Percentiles rank a stretch among this genome's conserved stretches.
Evolutionary conservation across 176 grass and related monocot species (phyloP).

Genomic region (Paspalum notatum): DNA sequence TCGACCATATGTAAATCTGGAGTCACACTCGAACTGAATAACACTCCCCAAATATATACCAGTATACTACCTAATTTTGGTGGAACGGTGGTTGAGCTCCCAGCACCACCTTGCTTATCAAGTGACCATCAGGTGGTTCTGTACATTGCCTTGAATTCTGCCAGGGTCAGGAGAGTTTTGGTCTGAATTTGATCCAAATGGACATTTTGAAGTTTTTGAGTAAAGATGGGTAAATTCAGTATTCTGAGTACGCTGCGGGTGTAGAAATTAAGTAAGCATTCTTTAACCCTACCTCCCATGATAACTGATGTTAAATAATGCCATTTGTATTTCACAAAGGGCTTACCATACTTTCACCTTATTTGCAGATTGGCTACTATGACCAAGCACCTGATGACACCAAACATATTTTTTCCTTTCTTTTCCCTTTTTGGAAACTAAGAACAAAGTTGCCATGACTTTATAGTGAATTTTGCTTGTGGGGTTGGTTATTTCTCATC

Average conservation of each 20-base stretch:
- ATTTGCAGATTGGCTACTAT: conserved; percentile 32
- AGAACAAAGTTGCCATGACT: background rate
- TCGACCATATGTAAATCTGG: conserved; percentile 33
- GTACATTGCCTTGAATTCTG: conserved; percentile 8
- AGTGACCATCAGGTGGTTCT: background rate
- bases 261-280: conserved; percentile 17
- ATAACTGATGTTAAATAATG: background rate
- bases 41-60: conserved; percentile 18
- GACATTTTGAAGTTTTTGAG: conserved; percentile 22
- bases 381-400: background rate
- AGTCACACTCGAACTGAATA: conserved; percentile 10
- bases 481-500: background rate
- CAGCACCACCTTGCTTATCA: background rate
- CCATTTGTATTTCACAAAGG: background rate
- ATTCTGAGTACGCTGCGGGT: background rate
- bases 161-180: conserved; percentile 1
- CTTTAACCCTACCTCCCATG: background rate
- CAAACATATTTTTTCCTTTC: background rate
- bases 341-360: conserved; percentile 1
- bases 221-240: conserved; percentile 25
- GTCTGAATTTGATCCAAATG: conserved; percentile 12
- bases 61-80: background rate
- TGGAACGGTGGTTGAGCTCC: background rate
- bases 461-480: background rate
- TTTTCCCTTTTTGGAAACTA: background rate